These are phyloP conservation scores for Pythium aphanidermatum DNA, from an alignment of 352 stramenopile genomes.

Conservation along the genomic window DNA sequence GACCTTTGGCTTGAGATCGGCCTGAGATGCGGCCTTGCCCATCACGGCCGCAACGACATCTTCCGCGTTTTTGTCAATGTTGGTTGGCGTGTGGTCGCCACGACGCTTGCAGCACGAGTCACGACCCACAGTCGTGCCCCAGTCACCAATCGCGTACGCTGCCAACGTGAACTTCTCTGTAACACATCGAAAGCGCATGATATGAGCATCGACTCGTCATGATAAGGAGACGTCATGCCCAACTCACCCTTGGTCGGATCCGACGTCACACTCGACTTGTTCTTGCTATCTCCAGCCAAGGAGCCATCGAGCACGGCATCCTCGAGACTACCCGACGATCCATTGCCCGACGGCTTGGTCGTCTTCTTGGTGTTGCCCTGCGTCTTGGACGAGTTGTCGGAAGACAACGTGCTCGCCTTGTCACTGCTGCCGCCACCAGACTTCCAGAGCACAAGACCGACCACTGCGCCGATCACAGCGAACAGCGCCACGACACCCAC, in stretches of 20 bases:
- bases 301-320: too few relatives aligned
- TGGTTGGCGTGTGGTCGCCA: conserved; percentile 37
- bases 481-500: conserved; percentile 37
- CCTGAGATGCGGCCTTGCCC: conserved; percentile 27
- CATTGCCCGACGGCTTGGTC: too few relatives aligned
- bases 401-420: background rate
- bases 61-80: conserved; percentile 66
- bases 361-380: conserved; percentile 17
- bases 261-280: too few relatives aligned
- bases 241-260: conserved; percentile 38
- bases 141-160: conserved; percentile 69
- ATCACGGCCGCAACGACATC: conserved; percentile 57
- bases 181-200: background rate
- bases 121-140: conserved; percentile 57
- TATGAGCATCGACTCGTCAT: conserved; percentile 5
- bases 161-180: conserved; percentile 39
- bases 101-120: conserved; percentile 63
- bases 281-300: too few relatives aligned
- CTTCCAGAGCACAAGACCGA: conserved; percentile 42
- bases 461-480: conserved; percentile 32
- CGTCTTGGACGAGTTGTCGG: conserved; percentile 17
- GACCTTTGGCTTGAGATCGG: conserved; percentile 39
- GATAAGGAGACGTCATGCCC: background rate
- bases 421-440: conserved; percentile 23
- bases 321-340: too few relatives aligned